Base-by-base conservation (phyloP, 148 eudicot species). In the Nepenthes gracilis region DNA sequence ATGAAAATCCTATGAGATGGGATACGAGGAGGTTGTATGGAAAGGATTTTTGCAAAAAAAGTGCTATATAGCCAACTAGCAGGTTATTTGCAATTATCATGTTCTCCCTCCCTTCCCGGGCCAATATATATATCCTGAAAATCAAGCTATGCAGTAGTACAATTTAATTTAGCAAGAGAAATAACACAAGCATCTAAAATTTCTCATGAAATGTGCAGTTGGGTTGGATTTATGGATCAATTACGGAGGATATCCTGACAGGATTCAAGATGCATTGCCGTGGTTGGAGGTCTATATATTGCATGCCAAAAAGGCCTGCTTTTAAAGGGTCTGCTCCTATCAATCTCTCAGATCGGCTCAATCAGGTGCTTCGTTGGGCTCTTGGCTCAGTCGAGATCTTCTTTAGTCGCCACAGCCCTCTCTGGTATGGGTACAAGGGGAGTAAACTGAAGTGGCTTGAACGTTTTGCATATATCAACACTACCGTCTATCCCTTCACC, bases 211-310 rank as follows among this genome's bases (percentile, higher is more conserved):
- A 54, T 67, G 58, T 78, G 83, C 93, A 92, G 98, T 71, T 88
- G 80, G 98, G 98, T 35, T 92, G 98, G 98, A 92, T 92, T 66
- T 92, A 92, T 43, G 98, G 98, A 54, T 92, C 98, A 5, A 92
- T 92, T 68, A 92, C 98, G 1, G 98, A 92, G 71, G 98, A 92
- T 74, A 92, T 92, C 75, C 75, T 92, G 63, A 92, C 98, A 62
- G 98, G 98, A 47, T 92, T 92, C 82, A 92, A 92, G 78, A 92
- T 92, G 98, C 98, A 92, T 65, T 92, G 98, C 54, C 98, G 98
- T 36, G 98, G 98, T 45, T 92, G 98, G 98, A 85, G 94, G 75
- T 92, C 98, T 34, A 85, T 92, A 56, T 92, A 92, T 65, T 92
- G 98, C 64, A 92, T 92, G 97, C 97, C 97, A 36, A 85, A 83